Base-by-base conservation (phyloP, 306 rosid genomes). In the Acacia confusa region DNA sequence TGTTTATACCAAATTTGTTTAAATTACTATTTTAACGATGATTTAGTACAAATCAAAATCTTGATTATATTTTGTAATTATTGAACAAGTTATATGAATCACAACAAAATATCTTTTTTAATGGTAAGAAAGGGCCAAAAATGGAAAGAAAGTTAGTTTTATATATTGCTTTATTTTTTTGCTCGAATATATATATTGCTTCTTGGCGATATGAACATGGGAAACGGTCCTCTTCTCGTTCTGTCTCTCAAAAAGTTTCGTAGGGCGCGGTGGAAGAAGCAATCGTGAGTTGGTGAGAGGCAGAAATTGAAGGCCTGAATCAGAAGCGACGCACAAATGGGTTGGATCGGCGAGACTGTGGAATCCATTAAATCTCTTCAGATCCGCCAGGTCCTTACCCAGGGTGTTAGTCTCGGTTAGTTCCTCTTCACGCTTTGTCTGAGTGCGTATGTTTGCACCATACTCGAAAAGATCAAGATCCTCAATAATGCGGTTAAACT, bases 341-440 rank as follows among this genome's bases (percentile, higher is more conserved):
- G 96, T 74, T 91, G 87, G 89, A 87, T 91, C 83, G 89, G 90
- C n/a, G 97, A 93, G 70, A 80, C 80, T 20, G 60, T 93, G 47
- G 94, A 91, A 34, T 93, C 97, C 81, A 45, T 93, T 83, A 93
- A 88, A 85, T 93, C 96, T 83, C 75, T 93, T 79, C 97, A 91
- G 97, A 88, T 93, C 89, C 96, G 97, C 32, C 97, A 93, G 86
- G 88, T 89, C 63, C 90, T 93, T 70, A 83, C 91, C 28, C 97
- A 93, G 83, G 92, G 72, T 60, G 87, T 93, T 87, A 93, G 96
- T 85, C 96, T 93, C 28, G 97, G 97, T 93, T 74, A 50, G 96
- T 83, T 84, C 67, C 48, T 36, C 58, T 65, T 34, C 25, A 50
- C 22, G 53, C 76, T 28, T 27, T 38, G 63, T 45, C 32, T 6